Base-by-base conservation (phyloP, 805 yeast species). In the Saturnispora hagleri region DNA sequence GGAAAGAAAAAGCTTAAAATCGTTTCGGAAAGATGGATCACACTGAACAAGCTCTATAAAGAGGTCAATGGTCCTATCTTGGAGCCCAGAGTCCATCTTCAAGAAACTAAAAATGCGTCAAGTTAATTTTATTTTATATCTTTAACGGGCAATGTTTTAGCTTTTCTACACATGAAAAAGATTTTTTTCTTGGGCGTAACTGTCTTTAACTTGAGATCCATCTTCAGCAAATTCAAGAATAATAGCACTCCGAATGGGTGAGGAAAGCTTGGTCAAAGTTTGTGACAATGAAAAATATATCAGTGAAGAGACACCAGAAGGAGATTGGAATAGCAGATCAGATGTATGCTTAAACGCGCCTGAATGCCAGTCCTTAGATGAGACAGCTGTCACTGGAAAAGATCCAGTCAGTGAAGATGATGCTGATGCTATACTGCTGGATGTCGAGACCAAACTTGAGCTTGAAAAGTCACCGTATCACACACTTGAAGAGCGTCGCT, bases 401-500 rank as follows among this genome's bases (percentile, higher is more conserved):
- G 17, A 41, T 36, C 45, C 31, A 4, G 18, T 47, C 24, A 42
- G 45, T 22, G 48, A 41, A 22, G 31, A 40, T 31, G 50, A 51
- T 20, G 53, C 41, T 7, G 38, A 45, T 9, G 47, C 33, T n/a
- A 34, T 28, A n/a, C 27, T 27, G 12, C 33, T 20, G 17, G 50
- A 41, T 17, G 15, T 24, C 13, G 40, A 28, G 33, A 17, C 9
- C 4, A 17, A 20, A 6, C 36, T n/a, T 22, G 48, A 34, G 17
- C 7, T 15, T 24, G 47, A 34, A 24, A 18, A 43, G 10, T 24
- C 59, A 9, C 54, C 53, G 13, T 53, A 45, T 44, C 48, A 60
- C 26, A 9, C 51, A 8, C 47, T 63, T 8, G 26, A 48, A 8
- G 31, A 53, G n/a, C 56, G 63, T n/a, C 56, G 64, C 24, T 56